phyloP scores from a whole-genome alignment of 768 basidiomycete species.

The Amanita pallidorosea region DNA sequence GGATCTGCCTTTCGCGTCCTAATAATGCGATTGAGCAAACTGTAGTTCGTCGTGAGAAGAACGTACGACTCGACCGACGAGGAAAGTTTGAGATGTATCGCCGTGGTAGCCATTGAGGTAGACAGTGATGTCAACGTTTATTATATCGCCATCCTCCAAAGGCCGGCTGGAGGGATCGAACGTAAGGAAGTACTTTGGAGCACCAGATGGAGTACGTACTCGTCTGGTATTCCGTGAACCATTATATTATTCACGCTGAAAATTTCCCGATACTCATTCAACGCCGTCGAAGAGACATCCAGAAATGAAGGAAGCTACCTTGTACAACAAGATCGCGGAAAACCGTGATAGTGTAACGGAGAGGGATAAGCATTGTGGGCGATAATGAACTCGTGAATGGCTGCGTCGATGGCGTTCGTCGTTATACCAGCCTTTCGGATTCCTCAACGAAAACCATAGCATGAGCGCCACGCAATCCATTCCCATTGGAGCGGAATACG shows the following conservation, averaged over 20 bases:
- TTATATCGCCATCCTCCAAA: conserved; percentile 72
- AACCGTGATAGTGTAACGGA: conserved; percentile 66
- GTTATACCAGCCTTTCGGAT: conserved; percentile 50
- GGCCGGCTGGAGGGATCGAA: conserved; percentile 42
- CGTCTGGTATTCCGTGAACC: conserved; percentile 84
- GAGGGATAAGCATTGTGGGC: conserved; percentile 73
- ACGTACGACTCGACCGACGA: conserved; percentile 69
- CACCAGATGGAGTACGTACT: conserved; percentile 32
- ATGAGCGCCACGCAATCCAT: neutral
- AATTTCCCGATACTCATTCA: conserved; percentile 34
- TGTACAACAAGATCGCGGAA: conserved; percentile 73
- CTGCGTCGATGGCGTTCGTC: conserved; percentile 63
- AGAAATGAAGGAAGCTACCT: conserved; percentile 23
- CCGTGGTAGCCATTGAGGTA: conserved; percentile 82
- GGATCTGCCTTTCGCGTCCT: conserved; percentile 65
- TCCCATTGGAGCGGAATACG: conserved; percentile 4
- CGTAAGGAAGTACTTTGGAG: neutral
- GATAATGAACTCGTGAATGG: conserved; percentile 59
- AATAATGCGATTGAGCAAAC: neutral
- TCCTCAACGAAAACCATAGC: conserved; percentile 1
- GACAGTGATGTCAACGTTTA: conserved; percentile 84
- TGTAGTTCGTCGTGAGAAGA: neutral
- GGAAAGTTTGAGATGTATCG: conserved; percentile 78
- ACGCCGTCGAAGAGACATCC: neutral
- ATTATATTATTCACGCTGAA: conserved; percentile 82